Conservation (phyloP, 257 asterid species). For the Nicotiana tomentosiformis region DNA sequence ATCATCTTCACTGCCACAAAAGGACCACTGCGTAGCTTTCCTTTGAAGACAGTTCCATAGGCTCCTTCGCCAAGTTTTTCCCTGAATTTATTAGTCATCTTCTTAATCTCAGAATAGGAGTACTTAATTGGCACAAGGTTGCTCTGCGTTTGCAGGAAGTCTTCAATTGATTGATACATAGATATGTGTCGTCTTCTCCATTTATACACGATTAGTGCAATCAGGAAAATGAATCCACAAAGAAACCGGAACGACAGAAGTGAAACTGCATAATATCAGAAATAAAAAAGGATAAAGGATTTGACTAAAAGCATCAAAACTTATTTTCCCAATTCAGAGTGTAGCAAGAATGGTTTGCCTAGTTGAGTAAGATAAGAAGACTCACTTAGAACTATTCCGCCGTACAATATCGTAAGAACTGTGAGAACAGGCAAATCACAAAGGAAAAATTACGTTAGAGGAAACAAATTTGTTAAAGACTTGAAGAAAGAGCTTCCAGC, state of each 20-base stretch:
- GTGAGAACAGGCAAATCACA: neutral
- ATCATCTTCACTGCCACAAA: slow-evolving; percentile 40
- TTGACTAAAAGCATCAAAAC: neutral
- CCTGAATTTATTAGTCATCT: slow-evolving; percentile 39
- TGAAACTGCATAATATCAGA: neutral
- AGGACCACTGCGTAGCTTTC: slow-evolving; percentile 45
- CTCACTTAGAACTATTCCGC: neutral
- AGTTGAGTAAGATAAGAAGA: neutral
- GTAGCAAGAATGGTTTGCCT: neutral
- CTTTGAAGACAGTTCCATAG: slow-evolving; percentile 44
- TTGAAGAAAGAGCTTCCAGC: neutral
- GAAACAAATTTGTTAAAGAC: neutral
- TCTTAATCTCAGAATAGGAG: slow-evolving; percentile 35
- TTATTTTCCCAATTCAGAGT: neutral
- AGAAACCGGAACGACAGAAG: slow-evolving; percentile 14
- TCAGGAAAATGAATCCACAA: slow-evolving; percentile 29
- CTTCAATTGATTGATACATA: slow-evolving; percentile 32
- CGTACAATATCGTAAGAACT: neutral
- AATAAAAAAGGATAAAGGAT: neutral
- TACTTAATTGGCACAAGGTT: slow-evolving; percentile 40
- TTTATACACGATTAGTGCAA: slow-evolving; percentile 19
- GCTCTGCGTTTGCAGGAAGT: slow-evolving; percentile 27
- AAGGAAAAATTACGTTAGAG: neutral
- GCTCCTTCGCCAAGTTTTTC: slow-evolving; percentile 43
- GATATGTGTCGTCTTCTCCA: slow-evolving; percentile 26